These are phyloP conservation scores for Lactuca sativa DNA, from an alignment of 129 eudicot species.

Conservation along the genomic window DNA sequence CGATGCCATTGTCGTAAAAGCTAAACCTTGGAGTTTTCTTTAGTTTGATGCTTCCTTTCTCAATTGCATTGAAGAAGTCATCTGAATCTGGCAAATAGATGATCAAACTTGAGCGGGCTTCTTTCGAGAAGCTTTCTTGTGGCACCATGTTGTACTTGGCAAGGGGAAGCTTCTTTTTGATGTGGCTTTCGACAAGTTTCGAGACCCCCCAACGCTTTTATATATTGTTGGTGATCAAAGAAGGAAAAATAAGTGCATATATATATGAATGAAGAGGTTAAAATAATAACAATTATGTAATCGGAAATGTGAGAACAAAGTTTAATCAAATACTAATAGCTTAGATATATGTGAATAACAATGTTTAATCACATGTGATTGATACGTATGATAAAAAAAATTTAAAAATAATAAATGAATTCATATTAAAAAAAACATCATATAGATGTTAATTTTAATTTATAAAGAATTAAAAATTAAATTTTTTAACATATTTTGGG, in stretches of 20 bases:
- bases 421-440: no score
- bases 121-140: constrained; percentile 34
- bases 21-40: constrained; percentile 31
- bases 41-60: constrained; percentile 43
- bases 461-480: no score
- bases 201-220: constrained; percentile 54
- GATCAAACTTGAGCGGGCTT: constrained; percentile 27
- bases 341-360: no score
- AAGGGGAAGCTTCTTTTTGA: constrained; percentile 37
- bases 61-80: constrained; percentile 35
- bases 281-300: no score
- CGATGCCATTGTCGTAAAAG: constrained; percentile 46
- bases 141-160: constrained; percentile 45
- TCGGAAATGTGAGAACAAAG: no score
- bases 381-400: no score
- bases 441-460: no score
- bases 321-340: no score
- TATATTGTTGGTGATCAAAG: not conserved
- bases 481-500: no score
- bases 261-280: not conserved
- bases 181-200: constrained; percentile 45
- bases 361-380: no score
- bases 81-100: constrained; percentile 21
- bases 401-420: no score
- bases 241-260: not conserved